Base-by-base conservation (phyloP, 331 rosid species). In the Phaseolus coccineus region DNA sequence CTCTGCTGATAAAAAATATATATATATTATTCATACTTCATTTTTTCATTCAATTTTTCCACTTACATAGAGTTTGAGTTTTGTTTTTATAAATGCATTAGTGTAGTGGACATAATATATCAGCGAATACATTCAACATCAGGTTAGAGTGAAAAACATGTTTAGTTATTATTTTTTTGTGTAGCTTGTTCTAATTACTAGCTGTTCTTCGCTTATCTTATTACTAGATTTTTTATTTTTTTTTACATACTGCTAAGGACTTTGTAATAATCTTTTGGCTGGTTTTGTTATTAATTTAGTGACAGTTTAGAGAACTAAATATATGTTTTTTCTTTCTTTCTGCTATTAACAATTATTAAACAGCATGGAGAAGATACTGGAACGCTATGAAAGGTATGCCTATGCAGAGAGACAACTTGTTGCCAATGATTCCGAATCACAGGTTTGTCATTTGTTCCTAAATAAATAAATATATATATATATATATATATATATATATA, bases 281-380 rank as follows among this genome's bases (percentile, higher is more conserved):
- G 28, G 0, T 16, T 28, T 50, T 40, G 44, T 76, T 57, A 47
- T 61, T 13, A 14, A 40, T 62, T 30, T 24, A 28, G 16, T 78
- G 48, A 78, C 48, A 61, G 24, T 5, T 47, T 27, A 46, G 62
- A 11, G 25, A 50, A 53, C 51, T 80, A 56, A 81, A 40, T 11
- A 9, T 71, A 44, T 2, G 1, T n/a, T 30, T 0, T 46, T 3
- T n/a, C n/a, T n/a, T 40, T 11, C 12, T 12, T 12, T 35, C 1
- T 30, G 0, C 27, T 40, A 13, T 42, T 6, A n/a, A 24, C 12
- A n/a, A 64, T 58, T 0, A 51, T 72, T 11, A 59, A 51, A 50
- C 83, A 94, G 96, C 88, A 94, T 94, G 98, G 98, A 92, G 88
- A 89, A 87, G 82, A 92, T 92, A 59, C 91, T 94, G 55, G 98